Evolutionary conservation across 441 rosid genomes (phyloP), one percentile per base, ranked within the genome.

Genomic region (Erodium trifolium): DNA sequence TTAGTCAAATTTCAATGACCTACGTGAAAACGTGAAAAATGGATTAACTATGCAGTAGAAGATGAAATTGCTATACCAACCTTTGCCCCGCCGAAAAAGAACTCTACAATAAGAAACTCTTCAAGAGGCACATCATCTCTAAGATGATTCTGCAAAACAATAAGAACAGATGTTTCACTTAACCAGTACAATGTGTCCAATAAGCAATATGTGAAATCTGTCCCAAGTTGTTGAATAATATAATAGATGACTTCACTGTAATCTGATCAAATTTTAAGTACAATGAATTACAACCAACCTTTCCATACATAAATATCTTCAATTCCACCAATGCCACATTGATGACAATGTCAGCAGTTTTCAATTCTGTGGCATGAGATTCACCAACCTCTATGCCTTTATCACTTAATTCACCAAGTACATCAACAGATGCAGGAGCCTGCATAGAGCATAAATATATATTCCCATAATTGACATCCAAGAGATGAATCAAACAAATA

Each of bases 11-110:
- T 34, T 34, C 37, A 34, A 34, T 49, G 18, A 53, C 3, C 37
- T 23, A 45, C 66, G 2, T 5, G 39, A 63, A 63, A 63, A 12
- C 27, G 27, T 23, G 27, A 23, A 23, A 23, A 23, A 62, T 70
- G 39, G 45, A 34, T 34, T 34, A 34, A 34, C 37, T 34, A 34
- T 34, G 37, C 72, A 62, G 63, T 45, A 37, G 68, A 72, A 75
- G 27, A 23, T 23, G 27, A 23, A 23, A 67, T 18, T 70, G 73
- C 34, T 66, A 73, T 57, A 80, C 92, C 73, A 79, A 94, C 99
- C 99, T 92, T 92, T 81, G 91, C 99, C 67, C 99, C 98, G 69
- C 87, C 81, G 73, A 96, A 97, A 83, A 83, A 90, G 81, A 92
- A 82, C 81, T 92, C 87, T 59, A 92, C 82, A 83, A 94, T 86